Base-by-base conservation (phyloP, 2,329 filamentous ascomycete genomes). In the Scedosporium minutisporum region DNA sequence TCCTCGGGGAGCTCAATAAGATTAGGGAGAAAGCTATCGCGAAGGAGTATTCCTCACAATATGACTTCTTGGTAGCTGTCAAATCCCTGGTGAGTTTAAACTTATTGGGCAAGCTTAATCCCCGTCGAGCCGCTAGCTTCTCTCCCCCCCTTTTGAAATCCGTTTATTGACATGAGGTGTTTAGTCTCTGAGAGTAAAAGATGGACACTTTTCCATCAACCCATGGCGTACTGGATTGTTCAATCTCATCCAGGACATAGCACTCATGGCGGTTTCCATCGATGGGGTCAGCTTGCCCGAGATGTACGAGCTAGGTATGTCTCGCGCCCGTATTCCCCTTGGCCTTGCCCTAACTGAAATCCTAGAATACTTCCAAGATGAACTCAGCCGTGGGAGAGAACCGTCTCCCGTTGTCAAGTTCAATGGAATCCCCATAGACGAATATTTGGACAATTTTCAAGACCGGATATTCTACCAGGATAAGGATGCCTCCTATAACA, bases 211-310 rank as follows among this genome's bases (percentile, higher is more conserved):
- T 16, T 18, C n/a, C 10, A 18, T 51, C 16, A 18, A 3, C 46
- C 46, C 46, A 23, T 18, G 6, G 7, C 46, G n/a, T n/a, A 51
- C n/a, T 51, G 6, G 10, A 18, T 4, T 51, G 16, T 18, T 51
- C 44, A n/a, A 3, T 6, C 21, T 48, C 44, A 21, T 21, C 16
- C 44, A 27, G 9, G 1, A 44, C 53, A 9, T 44, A 53, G 7
- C 2, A 3, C 27, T 68, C 2, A 63, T 66, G n/a, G 66, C 66
- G 2, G 51, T 68, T 10, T 66, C 66, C 2, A 57, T 61, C 5
- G 62, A 66, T 16, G 65, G 61, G 3, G 48, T 63, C 6, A 46
- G 42, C 1, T 16, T 65, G 3, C 65, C 65, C 6, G 55, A 60
- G 5, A 57, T 66, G 5, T 66, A 66, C 51, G 44, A 48, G 14